Evolutionary conservation across 306 rosid species (phyloP), one percentile per base, ranked within the genome.

Genomic region (Spatholobus suberectus): DNA sequence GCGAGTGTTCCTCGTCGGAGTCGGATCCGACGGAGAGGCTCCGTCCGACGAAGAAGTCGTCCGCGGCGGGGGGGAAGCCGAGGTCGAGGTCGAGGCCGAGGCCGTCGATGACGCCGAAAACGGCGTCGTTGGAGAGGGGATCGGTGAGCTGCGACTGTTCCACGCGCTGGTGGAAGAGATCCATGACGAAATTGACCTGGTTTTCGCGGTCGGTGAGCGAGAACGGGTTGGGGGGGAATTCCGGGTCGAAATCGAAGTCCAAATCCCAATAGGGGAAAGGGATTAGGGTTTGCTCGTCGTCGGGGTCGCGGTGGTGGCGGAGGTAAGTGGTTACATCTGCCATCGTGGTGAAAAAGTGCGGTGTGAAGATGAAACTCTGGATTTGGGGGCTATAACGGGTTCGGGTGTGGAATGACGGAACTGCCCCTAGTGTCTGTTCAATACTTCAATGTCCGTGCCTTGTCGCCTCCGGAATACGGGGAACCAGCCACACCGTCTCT

Each of bases 131-230:
- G 3, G 84, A 44, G 8, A 78, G 74, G 43, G 83, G 86, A 91
- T 85, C 72, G 20, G 80, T 77, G 41, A 88, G 79, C 52, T 89
- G 91, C 26, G 97, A 90, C 79, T 92, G 96, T 75, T 94, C 98
- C 5, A 94, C 94, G n/a, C 98, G 94, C 40, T 94, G 98, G 9
- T 91, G 96, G 76, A 92, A 89, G 18, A 94, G 90, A 90, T 94
- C 94, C 93, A 94, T 91, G 23, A 92, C 97, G 79, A 89, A 94
- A 79, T 82, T 90, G 26, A 86, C 94, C 86, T 89, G 94, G 52
- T 87, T 87, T 29, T 89, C 91, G 32, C 93, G 91, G 85, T 85
- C 87, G 49, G 80, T 12, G 23, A 84, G 81, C 57, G 92, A 86
- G 34, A 80, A 78, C 14, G 66, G 91, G 47, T 58, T 49, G 72